Evolutionary conservation across 2,329 filamentous ascomycete genomes (phyloP), one percentile per base, ranked within the genome.

Genomic region (Pezicula carpinea): DNA sequence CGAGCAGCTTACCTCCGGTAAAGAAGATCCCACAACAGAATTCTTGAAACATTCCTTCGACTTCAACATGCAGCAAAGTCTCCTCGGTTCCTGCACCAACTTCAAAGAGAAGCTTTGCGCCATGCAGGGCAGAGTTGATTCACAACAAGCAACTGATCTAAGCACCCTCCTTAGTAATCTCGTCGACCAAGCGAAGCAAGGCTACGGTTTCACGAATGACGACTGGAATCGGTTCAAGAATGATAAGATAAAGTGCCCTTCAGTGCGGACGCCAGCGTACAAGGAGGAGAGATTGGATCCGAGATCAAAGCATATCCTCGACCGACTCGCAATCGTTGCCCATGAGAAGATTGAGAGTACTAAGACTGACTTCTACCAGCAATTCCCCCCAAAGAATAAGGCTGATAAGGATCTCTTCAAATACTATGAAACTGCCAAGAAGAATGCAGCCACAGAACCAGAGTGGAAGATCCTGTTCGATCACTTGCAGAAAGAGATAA

Each of bases 91-190:
- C 0, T 82, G 78, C 46, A 91, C 86, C 0, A 74, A 70, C 4
- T 80, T 75, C 60, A 84, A 86, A 50, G 82, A 87, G 43, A 71
- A 66, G 4, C 64, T 83, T 0, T 80, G 77, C 29, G 89, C 90
- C 50, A 69, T 73, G 11, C 70, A 75, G 11, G 74, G 76, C 18
- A 71, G 64, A 0, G 77, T 83, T 31, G 63, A 62, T 3, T 62
- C 73, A 10, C 44, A 62, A 0, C 60, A 67, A 3, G 78, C 76
- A 0, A 59, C 76, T 0, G 55, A 65, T 0, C 66, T 85, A 4
- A 79, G 78, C 47, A 71, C 69, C 0, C 64, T 82, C 0, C 71
- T 79, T 1, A 69, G 72, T 17, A 64, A 72, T 1, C 66, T 85
- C 0, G 76, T 85, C 2, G 82, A 85, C 52, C 72, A 79, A 53